phyloP scores from a whole-genome alignment of 148 eudicot genomes.

The Rhododendron simsii region DNA sequence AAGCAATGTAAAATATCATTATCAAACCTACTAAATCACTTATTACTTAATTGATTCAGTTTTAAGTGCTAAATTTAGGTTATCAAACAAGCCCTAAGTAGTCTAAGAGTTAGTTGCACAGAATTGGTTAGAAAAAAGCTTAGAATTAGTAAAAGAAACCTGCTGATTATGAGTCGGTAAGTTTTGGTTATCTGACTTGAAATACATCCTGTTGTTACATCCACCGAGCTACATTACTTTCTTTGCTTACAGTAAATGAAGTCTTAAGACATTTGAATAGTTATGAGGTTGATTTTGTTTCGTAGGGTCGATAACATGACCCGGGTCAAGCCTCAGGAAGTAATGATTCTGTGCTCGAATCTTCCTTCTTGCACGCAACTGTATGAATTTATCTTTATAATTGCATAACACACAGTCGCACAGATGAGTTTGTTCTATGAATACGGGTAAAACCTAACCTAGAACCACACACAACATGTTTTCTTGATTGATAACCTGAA shows the following conservation, averaged over 20 bases:
- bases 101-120: not conserved
- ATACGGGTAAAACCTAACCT: not conserved
- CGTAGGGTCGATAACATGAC: not conserved
- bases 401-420: not conserved
- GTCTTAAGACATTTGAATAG: not conserved
- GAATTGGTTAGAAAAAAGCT: not conserved
- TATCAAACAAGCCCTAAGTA: not conserved
- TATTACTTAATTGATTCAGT: too few relatives aligned
- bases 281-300: not conserved
- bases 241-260: not conserved
- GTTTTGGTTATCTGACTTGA: not conserved
- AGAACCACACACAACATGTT: not conserved
- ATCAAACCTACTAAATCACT: too few relatives aligned
- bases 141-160: not conserved
- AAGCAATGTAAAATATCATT: too few relatives aligned
- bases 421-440: not conserved
- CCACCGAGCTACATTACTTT: not conserved
- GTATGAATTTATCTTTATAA: not conserved
- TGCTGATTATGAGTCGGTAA: not conserved
- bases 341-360: not conserved
- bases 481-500: not conserved
- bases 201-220: not conserved
- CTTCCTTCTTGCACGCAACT: not conserved
- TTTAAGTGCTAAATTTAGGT: too few relatives aligned
- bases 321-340: not conserved